Evolutionary conservation across 805 yeast species (phyloP), one percentile per base, ranked within the genome.

Genomic region (Debaryomyces prosopidis): DNA sequence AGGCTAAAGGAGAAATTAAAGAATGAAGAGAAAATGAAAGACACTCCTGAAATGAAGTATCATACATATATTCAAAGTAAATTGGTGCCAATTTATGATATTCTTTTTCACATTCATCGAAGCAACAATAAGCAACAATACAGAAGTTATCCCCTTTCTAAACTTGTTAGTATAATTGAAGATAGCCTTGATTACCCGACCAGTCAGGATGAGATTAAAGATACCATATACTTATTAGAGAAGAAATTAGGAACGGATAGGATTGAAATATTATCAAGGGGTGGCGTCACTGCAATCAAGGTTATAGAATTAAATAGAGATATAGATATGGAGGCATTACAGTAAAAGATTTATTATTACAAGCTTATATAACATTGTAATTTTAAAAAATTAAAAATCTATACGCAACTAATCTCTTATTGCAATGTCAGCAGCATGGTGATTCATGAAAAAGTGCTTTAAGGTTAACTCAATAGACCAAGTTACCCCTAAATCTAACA

Each of bases 391-490:
- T 7, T 15, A 18, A 12, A 40, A 23, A 20, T 44, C 18, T 40
- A 35, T 36, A 20, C 23, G 15, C 15, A 26, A 28, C 36, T 48
- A 40, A 30, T 64, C 65, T 57, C 76, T 66, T 38, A 68, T 43
- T 11, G 98, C 96, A 66, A 92, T 94, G 61, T 92, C 97, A 47
- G 96, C 88, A 41, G 98, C 89, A 58, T 85, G 85, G 58, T 82
- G 89, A 66, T 94, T 96, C 88, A 87, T 86, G 69, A 89, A 92
- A 71, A 85, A 82, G 61, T 75, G 73, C 66, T 94, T 94, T 71
- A 94, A 80, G n/a, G 78, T 79, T 41, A 82, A 51, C 71, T 94
- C 99, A 62, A 89, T 82, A 6, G 66, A 77, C 84, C 86, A 89
- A 40, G 95, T 77, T 32, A 83, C 82, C 32, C 76, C 83, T 58